A percentile compares a stretch with the other conserved stretches of the same genome.
Evolutionary conservation across 345 rosid genomes (phyloP).

Genomic region (Sisymbrium altissimum): DNA sequence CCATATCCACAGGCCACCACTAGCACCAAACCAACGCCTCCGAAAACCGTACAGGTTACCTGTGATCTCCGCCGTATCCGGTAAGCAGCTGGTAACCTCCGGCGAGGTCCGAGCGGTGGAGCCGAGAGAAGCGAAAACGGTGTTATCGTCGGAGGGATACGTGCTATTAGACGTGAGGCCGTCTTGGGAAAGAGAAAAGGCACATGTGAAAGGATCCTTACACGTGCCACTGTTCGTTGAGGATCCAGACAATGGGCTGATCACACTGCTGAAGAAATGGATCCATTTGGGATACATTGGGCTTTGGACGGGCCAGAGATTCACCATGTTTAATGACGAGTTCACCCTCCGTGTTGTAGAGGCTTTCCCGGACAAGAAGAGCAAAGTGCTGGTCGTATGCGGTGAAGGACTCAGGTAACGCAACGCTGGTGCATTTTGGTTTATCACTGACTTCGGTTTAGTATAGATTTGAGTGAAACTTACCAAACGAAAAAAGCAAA

Average conservation of each 20-base stretch:
- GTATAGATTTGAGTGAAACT: neutral
- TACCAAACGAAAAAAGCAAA: neutral
- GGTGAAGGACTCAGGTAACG: slow-evolving; percentile 87
- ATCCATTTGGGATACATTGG: slow-evolving; percentile 91
- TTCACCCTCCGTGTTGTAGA: slow-evolving; percentile 52
- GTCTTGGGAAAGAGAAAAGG: slow-evolving; percentile 75
- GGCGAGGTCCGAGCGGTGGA: slow-evolving; percentile 55
- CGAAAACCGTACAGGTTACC: slow-evolving; percentile 1
- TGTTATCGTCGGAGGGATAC: slow-evolving; percentile 52
- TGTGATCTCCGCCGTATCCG: slow-evolving; percentile 23
- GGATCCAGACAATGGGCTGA: slow-evolving; percentile 59
- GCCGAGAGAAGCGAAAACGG: slow-evolving; percentile 54
- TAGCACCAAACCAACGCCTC: neutral
- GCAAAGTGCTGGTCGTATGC: slow-evolving; percentile 75
- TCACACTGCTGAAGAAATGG: slow-evolving; percentile 89
- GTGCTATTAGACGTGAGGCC: slow-evolving; percentile 73
- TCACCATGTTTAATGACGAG: slow-evolving; percentile 62
- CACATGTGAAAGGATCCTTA: slow-evolving; percentile 66
- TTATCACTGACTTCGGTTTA: neutral
- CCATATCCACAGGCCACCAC: slow-evolving; percentile 25
- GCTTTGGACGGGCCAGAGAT: slow-evolving; percentile 89
- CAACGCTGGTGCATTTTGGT: neutral
- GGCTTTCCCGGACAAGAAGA: slow-evolving; percentile 55
- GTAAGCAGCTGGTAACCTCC: slow-evolving; percentile 53
- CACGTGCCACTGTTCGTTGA: slow-evolving; percentile 77